A percentile compares a stretch with the other conserved stretches of the same genome.
These are phyloP conservation scores for Rubia balearica DNA, from an alignment of 305 asterid species.

Conservation along the genomic window DNA sequence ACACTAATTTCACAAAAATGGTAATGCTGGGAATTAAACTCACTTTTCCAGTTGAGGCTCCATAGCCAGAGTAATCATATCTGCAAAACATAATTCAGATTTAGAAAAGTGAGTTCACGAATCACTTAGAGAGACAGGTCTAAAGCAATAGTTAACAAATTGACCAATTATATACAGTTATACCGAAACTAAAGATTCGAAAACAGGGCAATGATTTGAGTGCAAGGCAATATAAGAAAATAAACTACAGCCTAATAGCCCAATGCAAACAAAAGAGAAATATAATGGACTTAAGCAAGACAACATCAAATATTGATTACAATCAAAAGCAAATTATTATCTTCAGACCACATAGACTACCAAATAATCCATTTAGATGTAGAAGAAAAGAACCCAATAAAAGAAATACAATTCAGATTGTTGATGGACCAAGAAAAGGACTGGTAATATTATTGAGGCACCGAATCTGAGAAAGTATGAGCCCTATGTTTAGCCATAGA, in stretches of 20 bases:
- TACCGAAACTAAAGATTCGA: too few relatives aligned
- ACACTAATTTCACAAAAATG: not conserved
- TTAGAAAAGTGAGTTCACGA: not conserved
- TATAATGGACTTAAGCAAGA: not conserved
- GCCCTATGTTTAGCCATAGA: constrained; percentile 3
- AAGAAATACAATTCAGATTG: not conserved
- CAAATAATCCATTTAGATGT: not conserved
- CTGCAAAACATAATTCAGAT: constrained; percentile 33
- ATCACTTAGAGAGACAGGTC: not conserved
- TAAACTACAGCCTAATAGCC: not conserved
- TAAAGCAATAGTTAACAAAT: not conserved
- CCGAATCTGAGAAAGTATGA: constrained; percentile 3
- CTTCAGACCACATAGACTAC: not conserved
- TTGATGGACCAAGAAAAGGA: not conserved
- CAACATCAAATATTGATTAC: not conserved
- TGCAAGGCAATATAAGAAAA: not conserved
- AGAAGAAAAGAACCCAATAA: not conserved
- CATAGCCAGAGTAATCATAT: constrained; percentile 97
- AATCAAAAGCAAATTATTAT: not conserved
- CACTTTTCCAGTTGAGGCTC: constrained; percentile 98
- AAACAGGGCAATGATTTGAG: too few relatives aligned
- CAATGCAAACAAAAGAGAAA: constrained; percentile 1
- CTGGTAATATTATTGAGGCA: constrained; percentile 4
- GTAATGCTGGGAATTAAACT: constrained; percentile 17
- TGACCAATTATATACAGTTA: too few relatives aligned